These are phyloP conservation scores for Harringtonia aguacate DNA, from an alignment of 2,329 filamentous ascomycete genomes.

Conservation along the genomic window DNA sequence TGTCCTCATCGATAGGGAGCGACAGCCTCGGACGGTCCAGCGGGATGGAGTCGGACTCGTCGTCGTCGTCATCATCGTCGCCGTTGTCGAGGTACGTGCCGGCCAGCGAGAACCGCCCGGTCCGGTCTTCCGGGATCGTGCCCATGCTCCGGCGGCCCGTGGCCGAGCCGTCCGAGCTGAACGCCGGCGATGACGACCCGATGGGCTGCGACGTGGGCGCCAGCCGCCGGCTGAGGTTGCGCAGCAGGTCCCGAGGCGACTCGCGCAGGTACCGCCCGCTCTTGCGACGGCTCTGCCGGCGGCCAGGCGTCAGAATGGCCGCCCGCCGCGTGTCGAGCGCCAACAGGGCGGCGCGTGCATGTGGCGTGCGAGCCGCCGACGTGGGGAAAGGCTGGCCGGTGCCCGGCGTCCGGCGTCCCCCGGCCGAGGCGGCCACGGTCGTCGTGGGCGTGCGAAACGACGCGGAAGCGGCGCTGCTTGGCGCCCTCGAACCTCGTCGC, in stretches of 20 bases:
- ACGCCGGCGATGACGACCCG: constrained; percentile 19
- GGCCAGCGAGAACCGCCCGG: too few relatives aligned
- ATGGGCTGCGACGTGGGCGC: constrained; percentile 36
- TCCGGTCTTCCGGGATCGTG: not conserved
- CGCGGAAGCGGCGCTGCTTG: too few relatives aligned
- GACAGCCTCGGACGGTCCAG: constrained; percentile 44
- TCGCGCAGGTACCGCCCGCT: constrained; percentile 46
- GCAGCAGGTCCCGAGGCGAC: constrained; percentile 41
- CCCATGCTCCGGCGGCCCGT: constrained; percentile 5
- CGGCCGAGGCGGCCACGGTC: constrained; percentile 18
- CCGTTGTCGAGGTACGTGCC: too few relatives aligned
- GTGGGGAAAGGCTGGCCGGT: constrained; percentile 30
- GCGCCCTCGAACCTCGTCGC: too few relatives aligned
- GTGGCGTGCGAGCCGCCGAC: constrained; percentile 42
- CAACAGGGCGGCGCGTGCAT: constrained; percentile 48
- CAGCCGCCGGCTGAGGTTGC: constrained; percentile 42
- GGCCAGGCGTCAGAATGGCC: constrained; percentile 48
- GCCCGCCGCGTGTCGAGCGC: constrained; percentile 48
- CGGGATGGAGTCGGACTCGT: constrained; percentile 17
- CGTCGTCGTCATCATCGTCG: not conserved
- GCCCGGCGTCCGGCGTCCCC: constrained; percentile 16
- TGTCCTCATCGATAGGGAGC: constrained; percentile 39
- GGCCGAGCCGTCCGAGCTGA: not conserved
- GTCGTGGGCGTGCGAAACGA: constrained; percentile 8
- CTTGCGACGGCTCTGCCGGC: constrained; percentile 36